phyloP scores from a whole-genome alignment of 305 asterid species.

The Caryopteris hybrid region DNA sequence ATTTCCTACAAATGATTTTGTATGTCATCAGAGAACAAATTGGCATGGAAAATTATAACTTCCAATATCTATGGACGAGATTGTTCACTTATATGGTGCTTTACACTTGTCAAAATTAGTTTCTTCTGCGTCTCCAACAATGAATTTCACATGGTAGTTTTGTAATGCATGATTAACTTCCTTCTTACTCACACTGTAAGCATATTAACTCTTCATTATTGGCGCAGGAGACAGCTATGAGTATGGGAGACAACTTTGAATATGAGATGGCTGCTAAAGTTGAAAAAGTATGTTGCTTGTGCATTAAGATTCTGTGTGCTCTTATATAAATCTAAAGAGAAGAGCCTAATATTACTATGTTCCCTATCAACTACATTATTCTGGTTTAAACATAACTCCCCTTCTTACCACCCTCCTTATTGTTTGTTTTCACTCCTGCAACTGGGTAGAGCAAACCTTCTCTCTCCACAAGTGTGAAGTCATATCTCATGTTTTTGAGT shows the following conservation, averaged over 20 bases:
- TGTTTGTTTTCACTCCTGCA: neutral
- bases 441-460: neutral
- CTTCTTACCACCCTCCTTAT: neutral
- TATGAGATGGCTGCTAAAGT: slow-evolving; percentile 92
- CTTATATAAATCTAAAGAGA: neutral
- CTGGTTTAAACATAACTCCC: neutral
- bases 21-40: neutral
- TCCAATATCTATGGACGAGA: neutral
- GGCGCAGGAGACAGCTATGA: slow-evolving; percentile 62
- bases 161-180: slow-evolving; percentile 3
- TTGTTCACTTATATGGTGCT: slow-evolving; percentile 10
- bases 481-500: neutral
- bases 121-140: neutral
- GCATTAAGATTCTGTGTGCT: slow-evolving; percentile 7
- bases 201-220: slow-evolving; percentile 24
- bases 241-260: slow-evolving; percentile 87
- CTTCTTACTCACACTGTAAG: neutral
- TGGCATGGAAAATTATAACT: neutral
- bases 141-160: slow-evolving; percentile 11
- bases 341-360: neutral
- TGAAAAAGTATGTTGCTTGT: slow-evolving; percentile 56
- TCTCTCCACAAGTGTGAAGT: neutral
- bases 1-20: neutral
- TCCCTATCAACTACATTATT: neutral
- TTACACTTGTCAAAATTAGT: neutral